Percentiles rank a stretch among this genome's conserved stretches.
phyloP scores from a whole-genome alignment of 139 green algal species.

The Volvox reticuliferus region DNA sequence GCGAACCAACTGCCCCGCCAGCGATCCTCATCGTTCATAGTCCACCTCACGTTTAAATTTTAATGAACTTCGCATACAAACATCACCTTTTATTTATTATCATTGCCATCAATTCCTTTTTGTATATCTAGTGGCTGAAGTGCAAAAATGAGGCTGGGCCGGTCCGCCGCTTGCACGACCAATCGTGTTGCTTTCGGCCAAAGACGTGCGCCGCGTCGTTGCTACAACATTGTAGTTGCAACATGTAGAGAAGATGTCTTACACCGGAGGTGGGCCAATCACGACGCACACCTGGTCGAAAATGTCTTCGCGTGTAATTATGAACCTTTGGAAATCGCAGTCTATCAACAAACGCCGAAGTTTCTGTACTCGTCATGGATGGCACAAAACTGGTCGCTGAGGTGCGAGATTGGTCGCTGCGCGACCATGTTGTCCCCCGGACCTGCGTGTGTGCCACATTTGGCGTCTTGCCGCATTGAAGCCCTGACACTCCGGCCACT shows the following conservation, averaged over 20 bases:
- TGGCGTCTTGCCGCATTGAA: too few relatives aligned
- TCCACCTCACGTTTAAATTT: too few relatives aligned
- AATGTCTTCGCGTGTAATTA: too few relatives aligned
- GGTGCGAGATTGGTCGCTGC: constrained; percentile 45
- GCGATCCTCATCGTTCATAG: too few relatives aligned
- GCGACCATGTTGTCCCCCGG: too few relatives aligned
- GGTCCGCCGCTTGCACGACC: not conserved
- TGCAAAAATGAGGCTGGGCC: not conserved
- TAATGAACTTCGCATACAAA: not conserved
- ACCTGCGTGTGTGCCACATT: too few relatives aligned
- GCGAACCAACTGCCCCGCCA: too few relatives aligned
- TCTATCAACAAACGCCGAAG: constrained; percentile 62
- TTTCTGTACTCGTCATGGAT: constrained; percentile 77
- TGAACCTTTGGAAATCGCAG: not conserved
- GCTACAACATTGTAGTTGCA: not conserved
- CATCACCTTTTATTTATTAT: not conserved
- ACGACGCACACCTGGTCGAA: too few relatives aligned
- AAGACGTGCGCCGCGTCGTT: not conserved
- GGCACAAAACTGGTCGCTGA: constrained; percentile 87
- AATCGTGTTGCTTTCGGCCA: not conserved
- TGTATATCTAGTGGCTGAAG: not conserved
- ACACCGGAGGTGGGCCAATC: constrained; percentile 48
- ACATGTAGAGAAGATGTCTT: constrained; percentile 43
- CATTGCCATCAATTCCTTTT: not conserved
- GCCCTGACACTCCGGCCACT: too few relatives aligned